Evolutionary conservation across 495 filamentous ascomycete species (phyloP), one percentile per base, ranked within the genome.

Genomic region (Collariella sp.): DNA sequence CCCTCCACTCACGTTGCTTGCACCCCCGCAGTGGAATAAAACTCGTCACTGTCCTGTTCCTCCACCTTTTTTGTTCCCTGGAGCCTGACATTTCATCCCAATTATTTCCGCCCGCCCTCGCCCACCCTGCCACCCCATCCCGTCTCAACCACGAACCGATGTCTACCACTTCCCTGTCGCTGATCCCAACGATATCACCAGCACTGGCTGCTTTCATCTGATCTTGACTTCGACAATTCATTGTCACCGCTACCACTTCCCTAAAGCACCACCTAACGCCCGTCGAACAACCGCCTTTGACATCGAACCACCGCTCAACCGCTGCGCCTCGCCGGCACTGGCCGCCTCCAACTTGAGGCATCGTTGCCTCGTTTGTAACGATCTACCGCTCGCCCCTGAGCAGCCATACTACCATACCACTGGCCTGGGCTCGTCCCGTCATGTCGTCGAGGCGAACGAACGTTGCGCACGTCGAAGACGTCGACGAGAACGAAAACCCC

Each of bases 401-500:
- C 54, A 43, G 42, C 33, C 42, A 46, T 36, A 46, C 56, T 49
- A 57, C 45, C 29, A 31, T 57, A 23, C 33, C 49, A 29, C 60
- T 56, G 44, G 58, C 62, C 39, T 39, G 44, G 45, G 55, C 60
- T 61, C 65, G 57, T 58, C 46, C 43, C 46, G 59, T 62, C 62
- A 70, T 70, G 65, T 62, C n/a, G n/a, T n/a, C 63, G 46, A 46
- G 40, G 58, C 60, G 41, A 36, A 54, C 62, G 55, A 45, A 41
- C 45, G 55, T 69, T 60, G 75, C 76, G 59, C 75, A 69, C 61
- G 67, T 77, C 26, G 72, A 77, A 40, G 78, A 80, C 53, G 70
- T 62, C 12, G 78, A 79, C 62, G 71, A 76, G 26, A 49, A 42
- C 7, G 76, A 71, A 38, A 66, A 67, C 24, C 33, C 62, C 24